These are phyloP conservation scores for Strigomonas oncopelti DNA, from an alignment of 208 protist species.

Conservation along the genomic window DNA sequence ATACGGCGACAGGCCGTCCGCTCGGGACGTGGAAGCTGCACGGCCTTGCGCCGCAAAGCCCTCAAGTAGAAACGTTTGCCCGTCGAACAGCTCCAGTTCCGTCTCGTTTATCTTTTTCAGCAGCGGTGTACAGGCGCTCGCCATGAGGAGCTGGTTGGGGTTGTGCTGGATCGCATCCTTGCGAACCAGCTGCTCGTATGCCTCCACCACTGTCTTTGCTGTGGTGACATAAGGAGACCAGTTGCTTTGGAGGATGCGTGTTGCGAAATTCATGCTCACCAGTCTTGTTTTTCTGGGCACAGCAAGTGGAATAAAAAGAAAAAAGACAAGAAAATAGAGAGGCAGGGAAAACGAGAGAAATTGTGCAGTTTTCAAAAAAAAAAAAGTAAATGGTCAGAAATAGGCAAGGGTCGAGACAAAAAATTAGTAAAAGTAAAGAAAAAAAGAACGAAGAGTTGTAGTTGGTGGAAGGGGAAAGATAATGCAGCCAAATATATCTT, in stretches of 20 bases:
- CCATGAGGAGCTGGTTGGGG: conserved; percentile 49
- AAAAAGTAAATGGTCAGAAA: neutral
- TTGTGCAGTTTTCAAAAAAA: neutral
- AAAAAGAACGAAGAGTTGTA: neutral
- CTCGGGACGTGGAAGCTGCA: neutral
- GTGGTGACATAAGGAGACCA: too few species aligned
- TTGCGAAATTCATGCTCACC: too few species aligned
- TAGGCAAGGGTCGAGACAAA: neutral
- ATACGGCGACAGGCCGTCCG: neutral
- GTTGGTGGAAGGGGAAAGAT: neutral
- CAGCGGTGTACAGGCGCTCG: conserved; percentile 62
- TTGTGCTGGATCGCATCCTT: conserved; percentile 59
- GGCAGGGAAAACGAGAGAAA: neutral
- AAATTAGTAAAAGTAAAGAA: neutral
- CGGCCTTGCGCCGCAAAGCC: too few species aligned
- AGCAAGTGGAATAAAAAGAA: too few species aligned
- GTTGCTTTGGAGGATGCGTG: too few species aligned
- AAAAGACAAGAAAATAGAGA: neutral
- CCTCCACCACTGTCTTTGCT: conserved; percentile 39
- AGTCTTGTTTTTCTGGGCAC: too few species aligned
- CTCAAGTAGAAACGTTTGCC: too few species aligned
- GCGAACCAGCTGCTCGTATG: conserved; percentile 65
- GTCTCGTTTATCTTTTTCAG: conserved; percentile 26
- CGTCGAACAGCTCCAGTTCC: neutral
- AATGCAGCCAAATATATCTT: too few species aligned